Base-by-base conservation (phyloP, 1,284 basidiomycete species). In the Trichosporon faecale region DNA sequence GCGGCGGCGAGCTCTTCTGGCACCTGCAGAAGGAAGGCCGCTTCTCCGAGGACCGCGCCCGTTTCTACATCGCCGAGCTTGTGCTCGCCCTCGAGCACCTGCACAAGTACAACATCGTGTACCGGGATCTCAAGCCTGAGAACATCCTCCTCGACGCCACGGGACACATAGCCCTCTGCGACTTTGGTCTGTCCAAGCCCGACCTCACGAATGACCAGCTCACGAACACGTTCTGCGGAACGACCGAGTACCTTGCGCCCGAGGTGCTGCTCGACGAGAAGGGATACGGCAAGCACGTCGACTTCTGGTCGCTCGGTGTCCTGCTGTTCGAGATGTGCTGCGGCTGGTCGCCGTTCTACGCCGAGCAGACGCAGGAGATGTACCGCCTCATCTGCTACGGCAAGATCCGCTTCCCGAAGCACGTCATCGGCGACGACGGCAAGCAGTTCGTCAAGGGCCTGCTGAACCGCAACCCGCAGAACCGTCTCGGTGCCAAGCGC, bases 391-490 rank as follows among this genome's bases (percentile, higher is more conserved):
- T 99, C 76, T 98, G 95, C 66, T 82, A 82, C 83, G 97, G 97
- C 75, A 99, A 98, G 88, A 98, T 99, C 82, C 89, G 96, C 74
- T 99, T 99, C 86, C 97, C 97, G 33, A 82, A 82, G 31, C 92
- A 95, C 78, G 95, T 98, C 35, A 98, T 99, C 77, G 91, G 91
- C 72, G 97, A 99, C 77, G 95, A 98, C 70, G 97, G 97, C 68
- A 99, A 99, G 86, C 93, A 97, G 85, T 99, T 99, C 77, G 97
- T 99, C 79, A 99, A 99, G 85, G 95, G 94, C 71, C 90, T 99
- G 61, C 88, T 99, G 65, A 99, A 98, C 85, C 91, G 97, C 64
- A 99, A 99, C 83, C 97, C 97, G 4, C 95, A 94, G 79, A 94
- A 98, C 81, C 92, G 97, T 31, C 87, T 99, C 0, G 97, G 97